These are phyloP conservation scores for Microbotryum saponariae DNA, from an alignment of 1,284 basidiomycete genomes.

Conservation along the genomic window DNA sequence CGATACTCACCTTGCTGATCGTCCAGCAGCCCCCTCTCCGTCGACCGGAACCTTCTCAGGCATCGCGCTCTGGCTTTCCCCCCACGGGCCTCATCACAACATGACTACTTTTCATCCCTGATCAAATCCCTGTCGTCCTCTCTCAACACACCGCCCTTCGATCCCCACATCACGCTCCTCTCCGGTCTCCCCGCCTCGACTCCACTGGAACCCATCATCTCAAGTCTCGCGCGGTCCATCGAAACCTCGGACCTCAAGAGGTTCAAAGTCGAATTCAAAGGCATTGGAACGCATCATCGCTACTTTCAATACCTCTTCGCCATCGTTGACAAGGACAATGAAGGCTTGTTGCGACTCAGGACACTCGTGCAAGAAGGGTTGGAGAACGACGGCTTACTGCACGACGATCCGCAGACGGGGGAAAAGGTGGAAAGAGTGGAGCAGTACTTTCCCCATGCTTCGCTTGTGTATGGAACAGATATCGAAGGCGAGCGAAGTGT, in stretches of 20 bases:
- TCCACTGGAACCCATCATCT: neutral
- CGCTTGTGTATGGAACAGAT: slow-evolving; percentile 13
- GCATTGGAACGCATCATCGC: neutral
- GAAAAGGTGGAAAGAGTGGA: neutral
- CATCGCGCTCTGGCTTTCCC: slow-evolving; percentile 16
- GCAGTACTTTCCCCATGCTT: slow-evolving; percentile 23
- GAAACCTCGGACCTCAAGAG: neutral
- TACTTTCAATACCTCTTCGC: slow-evolving; percentile 27
- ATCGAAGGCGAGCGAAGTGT: neutral
- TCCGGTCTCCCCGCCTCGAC: slow-evolving; percentile 6
- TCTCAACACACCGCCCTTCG: slow-evolving; percentile 3
- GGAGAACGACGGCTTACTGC: neutral
- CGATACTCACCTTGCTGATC: too few species aligned
- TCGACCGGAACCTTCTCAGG: slow-evolving; percentile 4
- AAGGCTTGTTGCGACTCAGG: neutral
- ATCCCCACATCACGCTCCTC: slow-evolving; percentile 21
- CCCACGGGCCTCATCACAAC: neutral
- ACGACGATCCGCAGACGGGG: neutral
- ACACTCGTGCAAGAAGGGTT: neutral
- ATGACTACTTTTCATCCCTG: neutral
- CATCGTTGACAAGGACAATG: neutral
- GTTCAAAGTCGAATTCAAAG: neutral
- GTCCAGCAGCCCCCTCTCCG: too few species aligned
- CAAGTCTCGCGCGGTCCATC: neutral
- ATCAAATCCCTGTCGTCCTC: neutral